These are phyloP conservation scores for Hericium erinaceus DNA, from an alignment of 768 basidiomycete species.

Conservation along the genomic window DNA sequence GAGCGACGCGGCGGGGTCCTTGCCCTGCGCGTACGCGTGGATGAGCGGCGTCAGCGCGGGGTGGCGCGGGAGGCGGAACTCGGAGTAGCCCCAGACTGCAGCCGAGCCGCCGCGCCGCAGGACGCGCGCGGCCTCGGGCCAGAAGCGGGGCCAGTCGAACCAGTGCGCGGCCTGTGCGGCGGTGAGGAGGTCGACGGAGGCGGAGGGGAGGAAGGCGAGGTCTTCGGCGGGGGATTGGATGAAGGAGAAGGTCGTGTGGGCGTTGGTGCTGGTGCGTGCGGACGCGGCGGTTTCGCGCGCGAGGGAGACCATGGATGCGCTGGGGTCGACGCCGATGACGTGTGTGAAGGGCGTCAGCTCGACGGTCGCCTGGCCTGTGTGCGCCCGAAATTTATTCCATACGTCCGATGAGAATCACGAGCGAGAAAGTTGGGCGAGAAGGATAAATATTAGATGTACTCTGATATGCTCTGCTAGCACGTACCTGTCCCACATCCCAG, in stretches of 20 bases:
- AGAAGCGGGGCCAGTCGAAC: conserved; percentile 68
- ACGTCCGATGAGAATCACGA: background rate
- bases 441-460: background rate
- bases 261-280: conserved; percentile 45
- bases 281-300: conserved; percentile 18
- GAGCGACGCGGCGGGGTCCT: conserved; percentile 40
- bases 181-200: conserved; percentile 52
- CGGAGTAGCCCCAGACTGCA: conserved; percentile 66
- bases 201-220: conserved; percentile 36
- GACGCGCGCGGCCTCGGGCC: conserved; percentile 57
- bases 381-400: background rate
- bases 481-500: conserved; percentile 81
- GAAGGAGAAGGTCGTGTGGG: conserved; percentile 23
- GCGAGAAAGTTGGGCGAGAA: background rate
- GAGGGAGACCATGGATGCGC: conserved; percentile 55
- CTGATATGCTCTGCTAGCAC: conserved; percentile 1
- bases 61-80: conserved; percentile 56
- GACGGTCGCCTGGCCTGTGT: conserved; percentile 59
- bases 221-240: conserved; percentile 43
- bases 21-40: conserved; percentile 52
- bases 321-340: conserved; percentile 73
- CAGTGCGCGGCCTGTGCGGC: conserved; percentile 77
- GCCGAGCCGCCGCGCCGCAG: conserved; percentile 54
- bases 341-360: conserved; percentile 45
- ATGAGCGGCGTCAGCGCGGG: conserved; percentile 52